Base-by-base conservation (phyloP, 305 asterid genomes). In the Fraxinus greggii region DNA sequence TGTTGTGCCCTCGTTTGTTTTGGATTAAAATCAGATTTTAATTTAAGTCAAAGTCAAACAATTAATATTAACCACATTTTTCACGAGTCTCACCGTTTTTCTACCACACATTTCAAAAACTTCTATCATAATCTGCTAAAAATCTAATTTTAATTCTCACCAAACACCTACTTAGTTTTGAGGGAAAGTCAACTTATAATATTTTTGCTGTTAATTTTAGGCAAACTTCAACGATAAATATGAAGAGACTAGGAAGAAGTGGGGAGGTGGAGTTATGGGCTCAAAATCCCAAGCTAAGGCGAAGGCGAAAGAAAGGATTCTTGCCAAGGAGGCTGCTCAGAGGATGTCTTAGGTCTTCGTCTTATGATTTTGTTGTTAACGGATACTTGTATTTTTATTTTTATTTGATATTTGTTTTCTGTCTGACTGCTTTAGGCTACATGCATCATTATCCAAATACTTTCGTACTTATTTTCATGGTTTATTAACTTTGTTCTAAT, bases 261-360 rank as follows among this genome's bases (percentile, higher is more conserved):
- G 98, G 97, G 98, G 98, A 0, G 98, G 98, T 7, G 98, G 98
- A 15, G 89, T 95, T 9, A 95, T 93, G 98, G 98, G 99, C 10
- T 89, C 97, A 0, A 93, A 93, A 86, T 93, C 99, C 3, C 98
- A 93, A 82, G 98, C 99, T 31, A 93, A 70, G 85, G 91, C 95
- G 1, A 95, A 93, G 88, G 99, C 98, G 0, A 95, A 95, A 54
- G 97, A 95, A 72, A 89, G 89, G 81, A 77, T 95, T 76, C 90
- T 95, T 3, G 94, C 95, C 0, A 95, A 93, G 88, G 98, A 95
- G 83, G 95, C 93, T 35, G 97, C 99, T 3, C 98, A 92, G 81
- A 92, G 99, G 80, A 83, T 92, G 94, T 84, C 79, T 9, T 94
- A 78, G 84, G 70, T 31, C 1, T 9, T 38, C 38, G 4, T 36